Percentiles rank a stretch among this genome's conserved stretches.
Evolutionary conservation across 805 yeast genomes (phyloP).

Genomic region (Myxozyma melibiosi): DNA sequence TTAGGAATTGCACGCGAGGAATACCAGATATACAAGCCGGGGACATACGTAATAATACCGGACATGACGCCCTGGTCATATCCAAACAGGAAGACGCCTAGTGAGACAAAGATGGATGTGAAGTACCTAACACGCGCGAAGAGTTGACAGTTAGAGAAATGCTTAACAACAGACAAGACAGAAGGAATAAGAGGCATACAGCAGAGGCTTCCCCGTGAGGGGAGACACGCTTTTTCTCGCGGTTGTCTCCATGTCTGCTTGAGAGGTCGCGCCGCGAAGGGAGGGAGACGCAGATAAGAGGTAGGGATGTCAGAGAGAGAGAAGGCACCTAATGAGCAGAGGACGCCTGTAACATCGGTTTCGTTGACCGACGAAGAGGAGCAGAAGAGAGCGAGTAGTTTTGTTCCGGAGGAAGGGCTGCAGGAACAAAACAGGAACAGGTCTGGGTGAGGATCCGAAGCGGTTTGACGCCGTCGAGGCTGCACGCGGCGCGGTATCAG

Average conservation of each 20-base stretch:
- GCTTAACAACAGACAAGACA: not conserved
- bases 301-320: too few relatives aligned
- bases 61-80: conserved; percentile 91
- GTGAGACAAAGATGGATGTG: conserved; percentile 48
- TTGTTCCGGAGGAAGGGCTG: too few relatives aligned
- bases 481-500: too few relatives aligned
- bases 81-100: conserved; percentile 68
- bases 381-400: too few relatives aligned
- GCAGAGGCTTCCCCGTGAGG: conserved; percentile 32
- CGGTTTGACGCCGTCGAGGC: too few relatives aligned
- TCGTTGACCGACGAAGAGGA: too few relatives aligned
- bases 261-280: not conserved
- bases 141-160: not conserved
- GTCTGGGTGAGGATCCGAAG: too few relatives aligned
- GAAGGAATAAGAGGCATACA: conserved; percentile 45
- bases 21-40: not conserved
- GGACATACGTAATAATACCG: conserved; percentile 63
- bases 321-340: too few relatives aligned
- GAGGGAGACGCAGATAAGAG: not conserved
- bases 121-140: conserved; percentile 40
- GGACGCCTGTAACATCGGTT: too few relatives aligned
- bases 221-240: conserved; percentile 8
- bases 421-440: too few relatives aligned
- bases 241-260: not conserved
- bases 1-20: not conserved